These are phyloP conservation scores for Daldinia concentrica DNA, from an alignment of 495 filamentous ascomycete species.

Conservation along the genomic window DNA sequence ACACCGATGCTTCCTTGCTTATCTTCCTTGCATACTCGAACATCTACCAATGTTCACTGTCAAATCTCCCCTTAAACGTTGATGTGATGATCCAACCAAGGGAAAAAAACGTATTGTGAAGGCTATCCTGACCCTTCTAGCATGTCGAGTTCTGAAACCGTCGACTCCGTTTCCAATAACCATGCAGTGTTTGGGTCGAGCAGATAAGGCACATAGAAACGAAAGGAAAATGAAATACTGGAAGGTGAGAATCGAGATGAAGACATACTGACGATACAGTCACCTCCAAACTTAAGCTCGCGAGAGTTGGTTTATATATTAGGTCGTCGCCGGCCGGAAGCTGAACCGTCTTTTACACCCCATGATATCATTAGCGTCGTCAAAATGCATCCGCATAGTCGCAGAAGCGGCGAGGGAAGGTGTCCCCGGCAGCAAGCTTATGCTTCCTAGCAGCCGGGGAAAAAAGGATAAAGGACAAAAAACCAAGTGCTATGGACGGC, in stretches of 20 bases:
- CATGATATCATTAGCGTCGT: slow-evolving; percentile 49
- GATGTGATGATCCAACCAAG: slow-evolving; percentile 31
- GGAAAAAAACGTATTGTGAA: slow-evolving; percentile 30
- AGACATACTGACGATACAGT: slow-evolving; percentile 39
- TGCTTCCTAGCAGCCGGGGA: slow-evolving; percentile 26
- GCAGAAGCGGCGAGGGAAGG: slow-evolving; percentile 31
- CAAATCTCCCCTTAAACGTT: slow-evolving; percentile 19
- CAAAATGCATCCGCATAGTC: slow-evolving; percentile 46
- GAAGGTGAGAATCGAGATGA: slow-evolving; percentile 37
- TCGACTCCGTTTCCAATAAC: slow-evolving; percentile 39
- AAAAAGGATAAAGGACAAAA: slow-evolving; percentile 12
- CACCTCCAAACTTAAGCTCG: slow-evolving; percentile 42
- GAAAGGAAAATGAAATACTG: slow-evolving; percentile 32
- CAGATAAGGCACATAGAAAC: slow-evolving; percentile 38
- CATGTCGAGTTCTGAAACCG: slow-evolving; percentile 38
- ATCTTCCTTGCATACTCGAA: slow-evolving; percentile 38
- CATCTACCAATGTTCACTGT: slow-evolving; percentile 37
- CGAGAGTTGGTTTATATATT: slow-evolving; percentile 51
- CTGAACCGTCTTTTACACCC: slow-evolving; percentile 52
- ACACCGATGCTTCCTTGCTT: slow-evolving; percentile 43
- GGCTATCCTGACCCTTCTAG: slow-evolving; percentile 40
- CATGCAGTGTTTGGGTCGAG: slow-evolving; percentile 42
- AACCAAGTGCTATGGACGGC: slow-evolving; percentile 14
- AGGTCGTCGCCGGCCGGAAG: slow-evolving; percentile 58
- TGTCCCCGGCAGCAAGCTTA: slow-evolving; percentile 11